These are phyloP conservation scores for Cordyceps javanica DNA, from an alignment of 2,329 filamentous ascomycete species.

Conservation along the genomic window DNA sequence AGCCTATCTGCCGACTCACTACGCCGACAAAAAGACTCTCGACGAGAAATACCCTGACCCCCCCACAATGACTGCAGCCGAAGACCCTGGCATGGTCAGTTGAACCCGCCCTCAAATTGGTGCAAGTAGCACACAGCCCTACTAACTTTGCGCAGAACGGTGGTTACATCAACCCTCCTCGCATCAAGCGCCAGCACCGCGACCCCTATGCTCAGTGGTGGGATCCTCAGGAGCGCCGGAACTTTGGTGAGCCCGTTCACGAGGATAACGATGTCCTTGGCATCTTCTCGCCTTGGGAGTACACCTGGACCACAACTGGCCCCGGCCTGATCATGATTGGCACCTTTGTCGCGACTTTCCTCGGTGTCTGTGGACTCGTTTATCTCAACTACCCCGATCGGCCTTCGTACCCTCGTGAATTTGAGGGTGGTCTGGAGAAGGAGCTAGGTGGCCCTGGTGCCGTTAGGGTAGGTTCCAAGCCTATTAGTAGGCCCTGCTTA, in stretches of 20 bases:
- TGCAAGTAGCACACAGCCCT: not conserved
- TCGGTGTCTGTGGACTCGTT: conserved; percentile 62
- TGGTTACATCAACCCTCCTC: conserved; percentile 72
- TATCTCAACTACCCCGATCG: conserved; percentile 66
- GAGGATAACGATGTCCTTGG: conserved; percentile 93
- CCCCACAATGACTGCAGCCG: conserved; percentile 45
- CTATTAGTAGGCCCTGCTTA: conserved; percentile 15
- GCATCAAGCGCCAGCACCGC: conserved; percentile 82
- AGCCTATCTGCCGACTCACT: conserved; percentile 46
- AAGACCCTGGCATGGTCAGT: conserved; percentile 62
- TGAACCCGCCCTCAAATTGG: not conserved
- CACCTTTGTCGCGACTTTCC: conserved; percentile 56
- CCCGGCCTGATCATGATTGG: conserved; percentile 65
- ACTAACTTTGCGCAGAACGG: conserved; percentile 56
- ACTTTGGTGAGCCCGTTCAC: conserved; percentile 93
- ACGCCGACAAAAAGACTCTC: conserved; percentile 39
- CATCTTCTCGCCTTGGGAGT: conserved; percentile 82
- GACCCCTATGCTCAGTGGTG: conserved; percentile 93
- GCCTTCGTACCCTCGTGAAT: conserved; percentile 62
- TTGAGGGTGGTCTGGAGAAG: conserved; percentile 64
- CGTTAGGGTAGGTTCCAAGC: conserved; percentile 49
- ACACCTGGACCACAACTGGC: conserved; percentile 71
- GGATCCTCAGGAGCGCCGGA: conserved; percentile 95
- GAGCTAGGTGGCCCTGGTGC: conserved; percentile 69
- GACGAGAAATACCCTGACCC: conserved; percentile 49